Evolutionary conservation across 2,329 filamentous ascomycete genomes (phyloP), one percentile per base, ranked within the genome.

Genomic region (Sordariomycetes sp.): DNA sequence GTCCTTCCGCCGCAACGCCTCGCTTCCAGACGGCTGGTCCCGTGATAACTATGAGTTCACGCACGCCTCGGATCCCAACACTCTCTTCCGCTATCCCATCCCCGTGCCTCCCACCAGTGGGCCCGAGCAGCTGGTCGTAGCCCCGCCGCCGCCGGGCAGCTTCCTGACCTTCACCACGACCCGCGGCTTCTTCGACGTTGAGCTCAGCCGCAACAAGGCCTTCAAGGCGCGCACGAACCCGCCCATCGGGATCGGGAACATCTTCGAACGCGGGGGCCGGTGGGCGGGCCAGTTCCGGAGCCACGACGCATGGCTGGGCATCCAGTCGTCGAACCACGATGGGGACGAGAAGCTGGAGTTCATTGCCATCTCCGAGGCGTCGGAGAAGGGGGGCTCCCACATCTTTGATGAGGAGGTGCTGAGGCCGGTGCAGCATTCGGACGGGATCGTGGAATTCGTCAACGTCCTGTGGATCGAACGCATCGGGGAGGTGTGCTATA

Each of bases 381-480:
- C 68, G 61, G 74, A 76, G 67, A 68, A 72, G n/a, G 64, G 68
- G n/a, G 72, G 71, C 3, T 74, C 72, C 5, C 69, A 72, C 51
- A 68, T 74, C 1, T 74, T 75, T 46, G 70, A 71, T 16, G 60
- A 66, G 22, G 73, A 74, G 16, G 66, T 67, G 20, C 75, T 75
- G 58, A 68, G 70, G 48, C 74, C 75, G 59, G 57, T 48, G 3
- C 35, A 71, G 66, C 72, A 75, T 59, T 64, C 65, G 1, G 73
- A 77, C 57, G 73, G 73, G 35, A 67, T 69, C 35, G 65, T 79
- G 32, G 74, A 78, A 59, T 72, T 76, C 63, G 71, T 76, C 20
- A 77, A 77, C 32, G 74, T 77, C 46, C 61, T 77, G 35, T 77
- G 74, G 74, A 70, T 77, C 20, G 74, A 77, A 66, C 65, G 73